Base-by-base conservation (phyloP, 2,329 filamentous ascomycete species). In the Stemphylium beticola region DNA sequence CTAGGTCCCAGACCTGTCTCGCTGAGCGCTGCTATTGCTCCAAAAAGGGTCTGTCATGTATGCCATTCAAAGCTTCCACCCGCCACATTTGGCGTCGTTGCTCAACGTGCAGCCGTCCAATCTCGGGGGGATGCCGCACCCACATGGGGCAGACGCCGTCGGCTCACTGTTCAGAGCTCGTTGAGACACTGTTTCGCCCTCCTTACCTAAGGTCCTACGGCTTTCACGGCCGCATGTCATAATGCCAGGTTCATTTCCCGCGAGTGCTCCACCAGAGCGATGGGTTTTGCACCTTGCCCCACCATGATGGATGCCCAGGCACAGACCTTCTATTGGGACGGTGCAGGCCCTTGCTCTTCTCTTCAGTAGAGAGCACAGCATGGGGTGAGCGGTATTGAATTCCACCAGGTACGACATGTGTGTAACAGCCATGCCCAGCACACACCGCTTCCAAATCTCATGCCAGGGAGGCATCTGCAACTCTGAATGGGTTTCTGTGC, bases 321-420 rank as follows among this genome's bases (percentile, higher is more conserved):
- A 57, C 44, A 51, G 34, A n/a, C 44, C 44, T 32, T 40, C 41
- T 42, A 54, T 61, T 55, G 53, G 52, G 49, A 52, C 59, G 58
- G 51, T 37, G 45, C 56, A 29, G 49, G 17, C 36, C 39, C 57
- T 42, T 57, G 56, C 46, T 64, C 53, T 36, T 12, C 29, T 42
- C 41, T 37, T 26, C 39, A 44, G n/a, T 40, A 32, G 39, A 24
- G 44, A 50, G 62, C 61, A 65, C 64, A 57, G 55, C 65, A 65
- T 66, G 55, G 36, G 33, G 42, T 26, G 48, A 59, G 57, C 55
- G 59, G 58, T 68, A 68, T 72, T 72, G 68, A 3, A 69, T 66
- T 61, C 59, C 61, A 67, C 68, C 49, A 33, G 51, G 60, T 63
- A 71, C 69, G 52, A 57, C 69, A 58, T 66, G 56, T 57, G 67